Percentiles rank a stretch among this genome's conserved stretches.
Evolutionary conservation across 2,329 filamentous ascomycete genomes (phyloP).

Genomic region (Fusarium camptoceras): DNA sequence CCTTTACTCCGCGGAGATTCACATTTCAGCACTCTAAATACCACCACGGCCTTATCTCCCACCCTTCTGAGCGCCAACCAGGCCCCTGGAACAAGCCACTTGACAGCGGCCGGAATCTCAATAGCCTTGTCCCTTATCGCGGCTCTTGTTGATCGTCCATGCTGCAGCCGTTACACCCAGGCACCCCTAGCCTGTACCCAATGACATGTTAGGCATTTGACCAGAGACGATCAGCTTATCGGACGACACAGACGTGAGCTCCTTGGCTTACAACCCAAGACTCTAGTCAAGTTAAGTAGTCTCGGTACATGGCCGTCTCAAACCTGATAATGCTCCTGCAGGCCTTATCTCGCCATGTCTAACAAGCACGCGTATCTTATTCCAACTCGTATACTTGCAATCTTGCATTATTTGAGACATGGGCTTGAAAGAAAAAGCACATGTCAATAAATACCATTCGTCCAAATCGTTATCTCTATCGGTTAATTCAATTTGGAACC

Average conservation of each 20-base stretch:
- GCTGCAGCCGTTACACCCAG: constrained; percentile 21
- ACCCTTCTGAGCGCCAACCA: constrained; percentile 27
- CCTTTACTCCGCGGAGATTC: constrained; percentile 45
- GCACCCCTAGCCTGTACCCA: constrained; percentile 37
- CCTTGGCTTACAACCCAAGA: constrained; percentile 42
- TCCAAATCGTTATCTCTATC: constrained; percentile 25
- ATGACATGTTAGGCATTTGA: constrained; percentile 39
- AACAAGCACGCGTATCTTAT: constrained; percentile 11
- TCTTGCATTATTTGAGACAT: constrained; percentile 29
- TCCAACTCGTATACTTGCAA: constrained; percentile 4
- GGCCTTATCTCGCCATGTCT: constrained; percentile 43
- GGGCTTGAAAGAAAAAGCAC: constrained; percentile 13
- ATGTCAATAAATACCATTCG: constrained; percentile 16
- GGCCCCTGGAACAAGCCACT: constrained; percentile 21
- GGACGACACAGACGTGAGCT: constrained; percentile 27
- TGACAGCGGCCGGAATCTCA: constrained; percentile 17
- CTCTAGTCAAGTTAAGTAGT: constrained; percentile 28
- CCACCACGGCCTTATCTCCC: constrained; percentile 42
- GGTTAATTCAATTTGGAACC: constrained; percentile 5
- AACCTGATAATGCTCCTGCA: constrained; percentile 19
- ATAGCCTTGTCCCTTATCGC: constrained; percentile 36
- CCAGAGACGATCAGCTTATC: constrained; percentile 40
- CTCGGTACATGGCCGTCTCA: constrained; percentile 32
- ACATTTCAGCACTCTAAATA: constrained; percentile 32
- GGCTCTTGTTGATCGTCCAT: constrained; percentile 34